phyloP scores from a whole-genome alignment of 169 alveolate species.

The Plasmodium malariae region DNA sequence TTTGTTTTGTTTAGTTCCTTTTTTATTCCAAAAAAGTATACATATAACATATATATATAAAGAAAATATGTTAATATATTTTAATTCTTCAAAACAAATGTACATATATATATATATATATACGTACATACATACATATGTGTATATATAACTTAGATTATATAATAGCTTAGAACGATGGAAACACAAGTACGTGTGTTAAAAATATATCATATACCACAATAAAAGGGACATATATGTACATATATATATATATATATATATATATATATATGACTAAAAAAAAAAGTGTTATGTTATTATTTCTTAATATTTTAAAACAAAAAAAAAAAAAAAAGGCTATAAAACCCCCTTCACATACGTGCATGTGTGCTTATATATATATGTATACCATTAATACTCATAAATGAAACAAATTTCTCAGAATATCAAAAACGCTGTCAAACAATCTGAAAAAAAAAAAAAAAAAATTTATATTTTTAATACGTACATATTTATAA shows the following conservation, averaged over 20 bases:
- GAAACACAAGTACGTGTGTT: not conserved
- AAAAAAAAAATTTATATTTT: constrained; percentile 18
- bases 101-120: not conserved
- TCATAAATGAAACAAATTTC: constrained; percentile 61
- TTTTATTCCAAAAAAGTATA: too few relatives aligned
- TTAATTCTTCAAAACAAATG: not conserved
- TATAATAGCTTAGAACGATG: too few relatives aligned
- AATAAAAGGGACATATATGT: constrained; percentile 2
- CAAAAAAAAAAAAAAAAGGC: constrained; percentile 32
- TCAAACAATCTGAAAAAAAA: constrained; percentile 55
- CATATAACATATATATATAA: too few relatives aligned
- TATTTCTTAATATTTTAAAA: constrained; percentile 41
- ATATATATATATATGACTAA: constrained; percentile 58
- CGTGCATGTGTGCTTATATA: not conserved
- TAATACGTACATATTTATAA: constrained; percentile 1
- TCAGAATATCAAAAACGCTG: constrained; percentile 55
- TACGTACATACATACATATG: not conserved
- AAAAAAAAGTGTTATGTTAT: constrained; percentile 15
- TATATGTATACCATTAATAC: not conserved
- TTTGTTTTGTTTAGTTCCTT: too few relatives aligned
- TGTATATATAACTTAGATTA: too few relatives aligned
- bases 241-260: too few relatives aligned
- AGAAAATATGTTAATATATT: not conserved
- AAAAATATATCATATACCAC: constrained; percentile 7
- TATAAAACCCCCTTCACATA: not conserved